These are phyloP conservation scores for Saussurea involucrata DNA, from an alignment of 129 eudicot species.

Conservation along the genomic window DNA sequence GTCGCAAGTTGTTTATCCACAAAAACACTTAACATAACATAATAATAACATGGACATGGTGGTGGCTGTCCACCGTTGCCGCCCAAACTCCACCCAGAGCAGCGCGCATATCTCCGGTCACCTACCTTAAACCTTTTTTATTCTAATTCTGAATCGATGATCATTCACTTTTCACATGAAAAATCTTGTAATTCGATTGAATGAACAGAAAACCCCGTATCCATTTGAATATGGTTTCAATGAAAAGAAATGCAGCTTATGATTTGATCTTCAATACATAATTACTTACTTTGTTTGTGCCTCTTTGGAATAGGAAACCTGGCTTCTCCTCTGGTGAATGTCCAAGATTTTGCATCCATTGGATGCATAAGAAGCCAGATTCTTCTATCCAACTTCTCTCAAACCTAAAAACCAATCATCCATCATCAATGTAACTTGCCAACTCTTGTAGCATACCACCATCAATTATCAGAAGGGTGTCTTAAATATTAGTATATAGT, in stretches of 20 bases:
- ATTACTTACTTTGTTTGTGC: too few species aligned
- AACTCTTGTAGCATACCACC: background rate
- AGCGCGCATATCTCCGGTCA: background rate
- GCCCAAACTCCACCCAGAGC: background rate
- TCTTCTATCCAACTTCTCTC: background rate
- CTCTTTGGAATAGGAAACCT: conserved; percentile 21
- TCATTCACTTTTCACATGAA: background rate
- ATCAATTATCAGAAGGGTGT: too few species aligned
- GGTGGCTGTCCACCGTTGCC: background rate
- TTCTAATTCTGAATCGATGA: background rate
- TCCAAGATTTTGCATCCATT: background rate
- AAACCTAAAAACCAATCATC: background rate
- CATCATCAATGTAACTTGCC: conserved; percentile 39
- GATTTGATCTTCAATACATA: too few species aligned
- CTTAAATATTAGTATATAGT: too few species aligned
- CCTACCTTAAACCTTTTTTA: background rate
- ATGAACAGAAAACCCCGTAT: too few species aligned
- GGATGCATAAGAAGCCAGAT: conserved; percentile 14
- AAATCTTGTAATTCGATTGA: too few species aligned
- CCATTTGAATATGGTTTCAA: too few species aligned
- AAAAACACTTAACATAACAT: too few species aligned
- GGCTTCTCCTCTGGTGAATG: conserved; percentile 23
- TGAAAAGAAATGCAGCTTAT: too few species aligned
- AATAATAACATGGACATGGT: background rate
- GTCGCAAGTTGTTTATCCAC: background rate